phyloP scores from a whole-genome alignment of 345 rosid genomes.

The Euphorbia lathyris region DNA sequence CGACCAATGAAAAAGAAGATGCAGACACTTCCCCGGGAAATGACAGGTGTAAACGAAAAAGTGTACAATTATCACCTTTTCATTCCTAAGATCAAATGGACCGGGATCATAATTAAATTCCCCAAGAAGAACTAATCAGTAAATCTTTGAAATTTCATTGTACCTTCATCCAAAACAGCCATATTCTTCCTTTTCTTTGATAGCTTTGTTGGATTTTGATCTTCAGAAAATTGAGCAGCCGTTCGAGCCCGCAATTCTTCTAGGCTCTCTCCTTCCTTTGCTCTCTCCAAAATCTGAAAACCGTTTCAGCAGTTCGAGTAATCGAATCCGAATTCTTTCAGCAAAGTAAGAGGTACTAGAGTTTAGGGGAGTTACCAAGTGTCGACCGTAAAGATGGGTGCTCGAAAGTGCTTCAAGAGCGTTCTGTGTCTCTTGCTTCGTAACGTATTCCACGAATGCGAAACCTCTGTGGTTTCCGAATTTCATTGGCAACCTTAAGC shows the following conservation, averaged over 20 bases:
- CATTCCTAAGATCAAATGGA: too few relatives aligned
- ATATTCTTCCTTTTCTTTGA: conserved; percentile 65
- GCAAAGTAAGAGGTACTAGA: not conserved
- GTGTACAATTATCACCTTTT: too few relatives aligned
- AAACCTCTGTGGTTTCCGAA: conserved; percentile 74
- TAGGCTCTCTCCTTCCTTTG: conserved; percentile 85
- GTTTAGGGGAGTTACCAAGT: conserved; percentile 51
- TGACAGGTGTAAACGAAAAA: too few relatives aligned
- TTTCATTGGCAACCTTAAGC: conserved; percentile 79
- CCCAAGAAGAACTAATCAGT: conserved; percentile 25
- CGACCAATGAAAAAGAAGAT: too few relatives aligned
- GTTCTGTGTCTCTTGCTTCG: conserved; percentile 87
- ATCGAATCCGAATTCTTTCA: not conserved
- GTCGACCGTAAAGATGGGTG: conserved; percentile 90
- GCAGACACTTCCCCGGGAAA: too few relatives aligned
- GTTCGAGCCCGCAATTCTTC: conserved; percentile 73
- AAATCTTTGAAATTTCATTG: conserved; percentile 51
- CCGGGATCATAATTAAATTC: too few relatives aligned
- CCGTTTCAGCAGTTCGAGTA: not conserved
- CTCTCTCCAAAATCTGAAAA: conserved; percentile 74
- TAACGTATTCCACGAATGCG: conserved; percentile 79
- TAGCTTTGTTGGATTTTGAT: conserved; percentile 38
- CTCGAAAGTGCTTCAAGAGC: conserved; percentile 63
- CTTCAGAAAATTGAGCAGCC: conserved; percentile 65
- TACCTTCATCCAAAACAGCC: conserved; percentile 50